These are phyloP conservation scores for Mercurialis annua DNA, from an alignment of 345 rosid species.

Conservation along the genomic window DNA sequence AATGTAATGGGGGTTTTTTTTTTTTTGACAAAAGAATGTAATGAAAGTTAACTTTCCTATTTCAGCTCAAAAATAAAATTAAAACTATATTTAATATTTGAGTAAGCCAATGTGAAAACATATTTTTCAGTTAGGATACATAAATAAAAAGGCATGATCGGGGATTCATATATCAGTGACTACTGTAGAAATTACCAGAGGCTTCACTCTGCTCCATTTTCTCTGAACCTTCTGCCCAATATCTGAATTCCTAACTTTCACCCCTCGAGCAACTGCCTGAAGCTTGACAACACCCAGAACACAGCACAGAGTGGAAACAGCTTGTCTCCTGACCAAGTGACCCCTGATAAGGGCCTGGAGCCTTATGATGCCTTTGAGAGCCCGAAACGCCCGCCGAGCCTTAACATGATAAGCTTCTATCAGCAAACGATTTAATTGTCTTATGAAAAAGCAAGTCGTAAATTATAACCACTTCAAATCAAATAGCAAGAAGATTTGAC, in stretches of 20 bases:
- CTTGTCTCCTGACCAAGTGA: slow-evolving; percentile 91
- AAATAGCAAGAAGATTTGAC: slow-evolving; percentile 2
- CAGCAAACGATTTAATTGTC: slow-evolving; percentile 19
- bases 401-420: slow-evolving; percentile 37
- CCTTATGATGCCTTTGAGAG: slow-evolving; percentile 96
- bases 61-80: not conserved
- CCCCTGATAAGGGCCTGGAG: slow-evolving; percentile 96
- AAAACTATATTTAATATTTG: not conserved
- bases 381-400: slow-evolving; percentile 94
- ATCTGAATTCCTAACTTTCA: slow-evolving; percentile 53
- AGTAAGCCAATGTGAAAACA: not conserved
- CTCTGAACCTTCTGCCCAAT: slow-evolving; percentile 45
- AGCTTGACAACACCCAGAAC: slow-evolving; percentile 81
- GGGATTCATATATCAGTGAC: not conserved
- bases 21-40: slow-evolving; percentile 1
- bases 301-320: slow-evolving; percentile 68
- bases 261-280: slow-evolving; percentile 76
- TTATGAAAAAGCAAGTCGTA: not conserved
- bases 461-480: not conserved
- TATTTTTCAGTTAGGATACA: slow-evolving; percentile 1
- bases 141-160: not conserved
- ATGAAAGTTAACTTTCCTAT: not conserved
- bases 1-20: not conserved
- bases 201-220: slow-evolving; percentile 27
- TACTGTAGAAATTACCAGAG: slow-evolving; percentile 46